phyloP scores from a whole-genome alignment of 495 filamentous ascomycete species.

The Penicillium mononematosum region DNA sequence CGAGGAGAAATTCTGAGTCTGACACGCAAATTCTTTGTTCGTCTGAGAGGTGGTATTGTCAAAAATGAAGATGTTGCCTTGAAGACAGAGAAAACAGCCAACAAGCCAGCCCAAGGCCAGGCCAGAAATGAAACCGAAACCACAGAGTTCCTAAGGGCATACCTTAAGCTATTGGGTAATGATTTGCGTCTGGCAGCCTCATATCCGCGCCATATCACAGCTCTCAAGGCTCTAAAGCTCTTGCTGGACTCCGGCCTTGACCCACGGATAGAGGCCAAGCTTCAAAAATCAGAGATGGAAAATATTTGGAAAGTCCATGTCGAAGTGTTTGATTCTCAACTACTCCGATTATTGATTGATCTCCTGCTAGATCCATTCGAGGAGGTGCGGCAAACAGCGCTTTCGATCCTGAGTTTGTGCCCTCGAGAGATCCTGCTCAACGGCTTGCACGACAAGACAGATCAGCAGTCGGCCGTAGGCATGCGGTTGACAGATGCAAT shows the following conservation, averaged over 20 bases:
- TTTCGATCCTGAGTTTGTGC: constrained; percentile 55
- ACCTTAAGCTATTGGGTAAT: constrained; percentile 63
- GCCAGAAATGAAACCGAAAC: constrained; percentile 44
- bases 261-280: constrained; percentile 30
- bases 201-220: constrained; percentile 83
- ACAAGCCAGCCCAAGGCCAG: constrained; percentile 15
- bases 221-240: constrained; percentile 63
- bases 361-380: constrained; percentile 87
- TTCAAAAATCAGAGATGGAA: constrained; percentile 26
- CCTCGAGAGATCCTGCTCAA: constrained; percentile 29
- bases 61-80: constrained; percentile 20
- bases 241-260: constrained; percentile 58
- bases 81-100: constrained; percentile 10
- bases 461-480: constrained; percentile 3
- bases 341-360: constrained; percentile 63
- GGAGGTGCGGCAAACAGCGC: constrained; percentile 72
- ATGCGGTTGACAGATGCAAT: constrained; percentile 34
- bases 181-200: constrained; percentile 75
- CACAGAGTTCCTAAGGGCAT: constrained; percentile 63
- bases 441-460: constrained; percentile 9
- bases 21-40: constrained; percentile 65
- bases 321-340: constrained; percentile 52
- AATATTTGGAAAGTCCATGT: constrained; percentile 50
- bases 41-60: constrained; percentile 49
- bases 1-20: constrained; percentile 71